Conservation (phyloP, 306 rosid genomes). For the Quercus glauca region DNA sequence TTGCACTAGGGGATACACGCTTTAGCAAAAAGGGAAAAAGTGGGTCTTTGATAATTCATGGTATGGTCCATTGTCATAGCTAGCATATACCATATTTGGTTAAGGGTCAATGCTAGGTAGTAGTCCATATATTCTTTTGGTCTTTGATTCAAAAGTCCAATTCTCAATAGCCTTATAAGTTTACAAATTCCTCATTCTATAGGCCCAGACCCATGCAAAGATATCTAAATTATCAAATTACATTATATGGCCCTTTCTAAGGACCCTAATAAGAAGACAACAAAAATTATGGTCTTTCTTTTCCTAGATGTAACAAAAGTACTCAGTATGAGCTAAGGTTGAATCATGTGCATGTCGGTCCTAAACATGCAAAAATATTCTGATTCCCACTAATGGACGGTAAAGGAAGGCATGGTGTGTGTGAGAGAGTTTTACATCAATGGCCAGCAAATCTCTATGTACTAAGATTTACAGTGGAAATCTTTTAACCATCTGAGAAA, state of each 20-base stretch:
- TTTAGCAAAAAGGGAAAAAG: not conserved
- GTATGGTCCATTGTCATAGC: no score
- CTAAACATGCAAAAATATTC: constrained; percentile 9
- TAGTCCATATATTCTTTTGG: not conserved
- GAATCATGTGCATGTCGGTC: not conserved
- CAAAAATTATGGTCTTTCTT: not conserved
- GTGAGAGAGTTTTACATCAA: constrained; percentile 20
- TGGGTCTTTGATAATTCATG: not conserved
- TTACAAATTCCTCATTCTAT: not conserved
- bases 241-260: not conserved
- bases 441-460: constrained; percentile 32
- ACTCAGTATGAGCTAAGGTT: not conserved
- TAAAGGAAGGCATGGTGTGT: not conserved
- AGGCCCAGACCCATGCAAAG: not conserved
- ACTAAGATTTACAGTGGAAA: constrained; percentile 8
- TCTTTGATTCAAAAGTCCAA: not conserved
- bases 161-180: not conserved
- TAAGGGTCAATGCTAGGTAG: no score
- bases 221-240: not conserved
- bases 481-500: constrained; percentile 33
- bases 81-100: no score
- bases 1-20: not conserved
- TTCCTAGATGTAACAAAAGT: constrained; percentile 2
- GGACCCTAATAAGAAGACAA: no score
- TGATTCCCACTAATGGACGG: constrained; percentile 26